phyloP scores from a whole-genome alignment of 164 flowering plant genomes.

The Kingdonia uniflora region DNA sequence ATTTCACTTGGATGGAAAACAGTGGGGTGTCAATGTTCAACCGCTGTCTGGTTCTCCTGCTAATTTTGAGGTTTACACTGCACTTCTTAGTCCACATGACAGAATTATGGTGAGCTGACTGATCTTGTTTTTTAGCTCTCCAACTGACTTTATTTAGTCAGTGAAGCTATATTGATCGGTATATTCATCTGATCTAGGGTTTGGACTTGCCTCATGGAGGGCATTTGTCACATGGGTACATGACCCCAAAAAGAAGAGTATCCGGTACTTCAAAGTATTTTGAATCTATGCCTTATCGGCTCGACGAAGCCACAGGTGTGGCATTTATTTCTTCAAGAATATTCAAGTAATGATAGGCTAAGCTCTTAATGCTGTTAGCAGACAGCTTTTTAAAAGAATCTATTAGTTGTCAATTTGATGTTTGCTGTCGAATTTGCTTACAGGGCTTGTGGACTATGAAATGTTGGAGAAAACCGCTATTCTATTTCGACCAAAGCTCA shows the following conservation, averaged over 20 bases:
- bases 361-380: background rate
- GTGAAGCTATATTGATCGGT: slow-evolving; percentile 3
- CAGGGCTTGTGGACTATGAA: slow-evolving; percentile 87
- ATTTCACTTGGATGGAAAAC: slow-evolving; percentile 56
- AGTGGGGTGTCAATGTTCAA: slow-evolving; percentile 99
- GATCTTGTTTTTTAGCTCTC: background rate
- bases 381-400: no score
- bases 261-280: slow-evolving; percentile 89
- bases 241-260: slow-evolving; percentile 86
- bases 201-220: slow-evolving; percentile 95
- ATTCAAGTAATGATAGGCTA: background rate
- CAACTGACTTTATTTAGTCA: background rate
- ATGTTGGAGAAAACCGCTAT: slow-evolving; percentile 92
- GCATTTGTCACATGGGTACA: slow-evolving; percentile 93
- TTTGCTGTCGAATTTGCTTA: slow-evolving; percentile 1
- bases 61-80: slow-evolving; percentile 94
- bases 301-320: slow-evolving; percentile 79
- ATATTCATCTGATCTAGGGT: slow-evolving; percentile 39
- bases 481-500: slow-evolving; percentile 82
- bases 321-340: background rate
- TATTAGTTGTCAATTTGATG: slow-evolving; percentile 1
- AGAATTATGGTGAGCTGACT: slow-evolving; percentile 63
- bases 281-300: slow-evolving; percentile 92
- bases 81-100: slow-evolving; percentile 83
- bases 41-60: slow-evolving; percentile 98